Conservation (phyloP, 495 filamentous ascomycete genomes). For the Amorphotheca resinae region DNA sequence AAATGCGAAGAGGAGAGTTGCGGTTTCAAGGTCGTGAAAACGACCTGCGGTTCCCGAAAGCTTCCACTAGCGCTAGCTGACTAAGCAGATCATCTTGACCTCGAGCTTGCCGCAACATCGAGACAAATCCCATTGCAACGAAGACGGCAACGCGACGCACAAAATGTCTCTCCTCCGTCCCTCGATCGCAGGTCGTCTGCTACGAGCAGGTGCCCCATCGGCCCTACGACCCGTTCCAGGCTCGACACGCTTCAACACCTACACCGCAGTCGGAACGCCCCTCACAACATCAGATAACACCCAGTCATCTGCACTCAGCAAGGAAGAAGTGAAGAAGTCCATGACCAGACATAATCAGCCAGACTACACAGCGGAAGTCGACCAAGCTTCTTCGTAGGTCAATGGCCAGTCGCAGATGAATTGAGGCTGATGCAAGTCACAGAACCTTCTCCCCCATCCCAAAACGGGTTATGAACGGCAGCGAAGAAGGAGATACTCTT, state of each 20-base stretch:
- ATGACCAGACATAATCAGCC: conserved; percentile 44
- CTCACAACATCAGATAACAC: conserved; percentile 13
- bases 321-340: conserved; percentile 12
- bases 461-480: conserved; percentile 77
- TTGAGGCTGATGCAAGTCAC: conserved; percentile 3
- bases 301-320: background rate
- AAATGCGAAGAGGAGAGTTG: conserved; percentile 7
- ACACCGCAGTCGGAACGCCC: conserved; percentile 27
- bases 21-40: conserved; percentile 7
- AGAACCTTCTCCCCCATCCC: conserved; percentile 86
- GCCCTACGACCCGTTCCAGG: conserved; percentile 24
- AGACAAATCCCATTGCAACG: background rate
- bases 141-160: conserved; percentile 3
- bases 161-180: conserved; percentile 30
- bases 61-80: conserved; percentile 3
- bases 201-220: conserved; percentile 26
- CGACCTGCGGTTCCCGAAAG: conserved; percentile 10
- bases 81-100: conserved; percentile 6
- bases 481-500: conserved; percentile 61
- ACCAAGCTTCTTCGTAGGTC: conserved; percentile 22
- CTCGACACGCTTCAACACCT: conserved; percentile 33
- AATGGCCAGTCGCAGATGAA: background rate
- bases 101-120: conserved; percentile 1
- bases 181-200: conserved; percentile 25
- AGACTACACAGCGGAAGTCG: conserved; percentile 51